These are phyloP conservation scores for Coemansia nantahalensis DNA, from an alignment of 192 early-diverging fungal species.

Conservation along the genomic window DNA sequence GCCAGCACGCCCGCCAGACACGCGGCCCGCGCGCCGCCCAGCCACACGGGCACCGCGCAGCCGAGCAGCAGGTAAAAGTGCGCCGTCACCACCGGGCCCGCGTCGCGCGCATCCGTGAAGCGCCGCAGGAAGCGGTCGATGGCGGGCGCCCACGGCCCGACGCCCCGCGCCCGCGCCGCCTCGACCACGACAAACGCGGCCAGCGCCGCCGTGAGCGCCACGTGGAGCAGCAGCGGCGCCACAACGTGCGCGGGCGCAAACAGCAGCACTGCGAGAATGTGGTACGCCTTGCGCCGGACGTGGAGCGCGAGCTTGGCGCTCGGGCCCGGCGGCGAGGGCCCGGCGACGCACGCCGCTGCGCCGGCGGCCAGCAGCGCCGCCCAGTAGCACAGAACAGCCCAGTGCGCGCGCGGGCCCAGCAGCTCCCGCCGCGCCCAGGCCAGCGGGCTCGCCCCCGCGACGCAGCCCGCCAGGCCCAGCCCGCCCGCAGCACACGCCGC, in stretches of 20 bases:
- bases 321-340: background rate
- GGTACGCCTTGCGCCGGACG: constrained; percentile 82
- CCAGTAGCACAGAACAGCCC: constrained; percentile 29
- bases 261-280: constrained; percentile 77
- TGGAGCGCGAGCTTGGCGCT: constrained; percentile 53
- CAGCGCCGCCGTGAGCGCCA: constrained; percentile 80
- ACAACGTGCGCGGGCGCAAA: constrained; percentile 76
- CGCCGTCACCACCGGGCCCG: constrained; percentile 77
- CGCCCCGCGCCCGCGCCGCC: constrained; percentile 71
- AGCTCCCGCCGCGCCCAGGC: background rate
- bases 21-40: constrained; percentile 58
- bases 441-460: background rate
- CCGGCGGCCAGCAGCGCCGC: constrained; percentile 7
- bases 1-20: constrained; percentile 79
- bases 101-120: constrained; percentile 86
- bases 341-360: constrained; percentile 1
- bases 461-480: background rate
- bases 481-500: background rate
- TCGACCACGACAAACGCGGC: constrained; percentile 72
- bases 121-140: constrained; percentile 70
- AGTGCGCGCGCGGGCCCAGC: constrained; percentile 1
- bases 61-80: constrained; percentile 90
- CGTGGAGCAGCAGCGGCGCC: constrained; percentile 66
- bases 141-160: constrained; percentile 62
- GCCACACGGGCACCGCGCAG: constrained; percentile 89